Evolutionary conservation across 2,329 filamentous ascomycete genomes (phyloP), one percentile per base, ranked within the genome.

Genomic region (Talaromyces albobiverticillius): DNA sequence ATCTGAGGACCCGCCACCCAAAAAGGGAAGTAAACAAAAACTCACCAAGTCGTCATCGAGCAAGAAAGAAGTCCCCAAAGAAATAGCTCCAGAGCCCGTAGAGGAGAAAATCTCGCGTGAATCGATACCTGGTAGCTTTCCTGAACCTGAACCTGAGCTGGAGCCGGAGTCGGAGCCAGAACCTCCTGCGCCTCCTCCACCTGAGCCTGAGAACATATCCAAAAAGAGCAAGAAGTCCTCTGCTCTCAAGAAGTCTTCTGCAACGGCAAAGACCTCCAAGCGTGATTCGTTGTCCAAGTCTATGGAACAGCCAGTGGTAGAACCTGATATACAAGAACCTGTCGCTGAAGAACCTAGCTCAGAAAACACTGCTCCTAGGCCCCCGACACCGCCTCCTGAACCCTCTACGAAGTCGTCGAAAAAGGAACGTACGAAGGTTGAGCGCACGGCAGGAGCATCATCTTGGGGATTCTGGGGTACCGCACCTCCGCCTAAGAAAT

Each of bases 401-500:
- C 83, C 85, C 48, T 73, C 79, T 11, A 84, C 78, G 57, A 83
- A 81, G 50, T 68, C 77, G 4, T 79, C 79, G 3, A 89, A 84
- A 72, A 95, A 88, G 67, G 89, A 95, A 59, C 87, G 90, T 13
- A 76, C 87, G 25, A 90, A 87, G 65, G 83, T 91, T 59, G 88
- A 84, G 61, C 88, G 89, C 55, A 86, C 88, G 34, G 80, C 82
- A 55, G 79, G 79, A 32, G 72, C 72, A n/a, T 78, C 82, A 11
- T 84, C 87, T 26, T 94, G 90, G 90, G 87, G 85, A 32, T 84
- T 85, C 68, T 93, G 88, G 88, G 83, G 82, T 16, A 80, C 84
- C 14, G 76, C 80, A 3, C 72, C 78, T 18, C 65, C 71, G 3
- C 67, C 75, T 4, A 76, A 73, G 59, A 79, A 76, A 60, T 66